These are phyloP conservation scores for Aschersonia sp. DNA, from an alignment of 2,329 filamentous ascomycete genomes.

Conservation along the genomic window DNA sequence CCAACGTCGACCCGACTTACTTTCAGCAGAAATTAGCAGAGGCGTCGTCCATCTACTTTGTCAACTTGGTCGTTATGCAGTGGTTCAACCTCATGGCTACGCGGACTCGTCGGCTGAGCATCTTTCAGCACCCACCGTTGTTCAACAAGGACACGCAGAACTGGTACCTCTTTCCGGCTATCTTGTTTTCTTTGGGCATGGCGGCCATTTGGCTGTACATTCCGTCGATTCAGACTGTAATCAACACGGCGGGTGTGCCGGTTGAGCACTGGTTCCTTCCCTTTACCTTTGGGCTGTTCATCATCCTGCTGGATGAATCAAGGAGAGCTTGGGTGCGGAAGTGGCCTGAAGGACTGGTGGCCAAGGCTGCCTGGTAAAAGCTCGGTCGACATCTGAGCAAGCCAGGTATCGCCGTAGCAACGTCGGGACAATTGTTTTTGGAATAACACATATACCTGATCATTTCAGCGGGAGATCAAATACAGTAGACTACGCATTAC, in stretches of 20 bases:
- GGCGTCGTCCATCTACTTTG: conserved; percentile 64
- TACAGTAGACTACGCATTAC: too few species aligned
- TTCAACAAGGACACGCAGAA: conserved; percentile 55
- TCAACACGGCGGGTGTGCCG: conserved; percentile 49
- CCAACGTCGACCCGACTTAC: conserved; percentile 34
- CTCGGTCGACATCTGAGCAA: too few species aligned
- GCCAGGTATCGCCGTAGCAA: too few species aligned
- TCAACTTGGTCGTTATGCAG: conserved; percentile 72
- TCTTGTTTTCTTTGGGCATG: conserved; percentile 54
- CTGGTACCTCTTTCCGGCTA: conserved; percentile 53
- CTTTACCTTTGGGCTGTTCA: conserved; percentile 46
- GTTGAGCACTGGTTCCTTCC: conserved; percentile 67
- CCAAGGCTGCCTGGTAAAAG: conserved; percentile 40
- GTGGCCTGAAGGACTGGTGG: conserved; percentile 41
- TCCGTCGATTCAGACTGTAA: conserved; percentile 43
- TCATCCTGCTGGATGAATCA: conserved; percentile 51
- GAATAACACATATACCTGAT: too few species aligned
- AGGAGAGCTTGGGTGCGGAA: conserved; percentile 49
- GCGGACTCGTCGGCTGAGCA: conserved; percentile 47
- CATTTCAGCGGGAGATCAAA: too few species aligned
- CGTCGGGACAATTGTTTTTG: too few species aligned
- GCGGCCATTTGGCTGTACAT: conserved; percentile 59
- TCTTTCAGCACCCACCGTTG: conserved; percentile 58
- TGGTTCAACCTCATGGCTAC: conserved; percentile 63
- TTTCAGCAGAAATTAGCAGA: conserved; percentile 42